These are phyloP conservation scores for Staphylotrichum tortipilum DNA, from an alignment of 495 filamentous ascomycete species.

Conservation along the genomic window DNA sequence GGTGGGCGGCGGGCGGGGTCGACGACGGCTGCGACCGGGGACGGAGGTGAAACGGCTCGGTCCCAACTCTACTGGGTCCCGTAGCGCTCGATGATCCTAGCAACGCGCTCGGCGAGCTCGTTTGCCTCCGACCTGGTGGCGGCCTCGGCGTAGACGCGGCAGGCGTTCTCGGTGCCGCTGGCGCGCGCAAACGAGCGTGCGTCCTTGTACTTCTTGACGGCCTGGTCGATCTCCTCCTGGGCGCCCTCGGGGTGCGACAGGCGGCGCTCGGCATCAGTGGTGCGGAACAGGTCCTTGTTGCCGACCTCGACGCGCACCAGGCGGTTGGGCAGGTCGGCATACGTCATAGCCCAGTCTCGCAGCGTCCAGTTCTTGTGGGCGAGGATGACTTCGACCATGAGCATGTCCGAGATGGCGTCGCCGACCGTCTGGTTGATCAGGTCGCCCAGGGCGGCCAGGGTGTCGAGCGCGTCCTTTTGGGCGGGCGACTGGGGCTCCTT, in stretches of 20 bases:
- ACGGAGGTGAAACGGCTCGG: background rate
- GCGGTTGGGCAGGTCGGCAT: constrained; percentile 93
- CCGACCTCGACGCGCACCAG: constrained; percentile 83
- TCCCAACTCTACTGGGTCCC: constrained; percentile 9
- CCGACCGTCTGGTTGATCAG: constrained; percentile 97
- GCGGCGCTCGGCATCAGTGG: constrained; percentile 83
- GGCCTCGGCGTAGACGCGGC: constrained; percentile 95
- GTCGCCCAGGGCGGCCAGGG: constrained; percentile 68
- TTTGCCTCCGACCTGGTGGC: constrained; percentile 75
- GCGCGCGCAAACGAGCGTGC: constrained; percentile 86
- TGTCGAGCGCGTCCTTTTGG: constrained; percentile 76
- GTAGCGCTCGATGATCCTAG: constrained; percentile 53
- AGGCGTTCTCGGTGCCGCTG: constrained; percentile 91
- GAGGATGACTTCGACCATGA: constrained; percentile 92
- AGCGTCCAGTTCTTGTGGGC: constrained; percentile 90
- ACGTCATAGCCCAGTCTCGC: constrained; percentile 86
- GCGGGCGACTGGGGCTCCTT: constrained; percentile 82
- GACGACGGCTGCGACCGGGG: background rate
- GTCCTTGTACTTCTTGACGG: constrained; percentile 83
- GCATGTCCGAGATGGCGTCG: constrained; percentile 88
- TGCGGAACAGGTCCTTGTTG: constrained; percentile 79
- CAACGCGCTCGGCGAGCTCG: constrained; percentile 75
- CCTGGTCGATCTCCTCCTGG: constrained; percentile 74
- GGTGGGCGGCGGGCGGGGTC: background rate
- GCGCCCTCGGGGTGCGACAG: constrained; percentile 70